These are phyloP conservation scores for Gonium pectorale DNA, from an alignment of 139 green algal species.

Conservation along the genomic window DNA sequence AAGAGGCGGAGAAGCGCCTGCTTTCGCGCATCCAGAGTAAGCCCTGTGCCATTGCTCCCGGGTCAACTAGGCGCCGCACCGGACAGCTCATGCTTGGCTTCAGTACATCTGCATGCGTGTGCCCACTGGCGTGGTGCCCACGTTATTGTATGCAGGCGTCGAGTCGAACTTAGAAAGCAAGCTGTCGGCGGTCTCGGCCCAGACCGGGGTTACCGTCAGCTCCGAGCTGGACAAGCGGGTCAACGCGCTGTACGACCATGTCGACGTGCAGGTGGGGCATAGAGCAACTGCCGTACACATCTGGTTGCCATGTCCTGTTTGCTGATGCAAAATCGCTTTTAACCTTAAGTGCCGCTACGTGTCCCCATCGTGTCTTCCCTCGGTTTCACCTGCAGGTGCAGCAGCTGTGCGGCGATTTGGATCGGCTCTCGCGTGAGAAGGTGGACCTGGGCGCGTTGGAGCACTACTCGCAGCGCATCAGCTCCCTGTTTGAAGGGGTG, in stretches of 20 bases:
- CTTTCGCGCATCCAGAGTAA: conserved; percentile 47
- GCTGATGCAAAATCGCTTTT: no score
- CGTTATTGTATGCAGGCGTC: conserved; percentile 18
- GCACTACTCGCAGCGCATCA: conserved; percentile 50
- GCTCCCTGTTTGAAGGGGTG: conserved; percentile 32
- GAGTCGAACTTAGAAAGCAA: conserved; percentile 50
- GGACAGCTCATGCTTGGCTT: no score
- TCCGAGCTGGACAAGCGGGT: conserved; percentile 59
- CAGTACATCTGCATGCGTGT: background rate
- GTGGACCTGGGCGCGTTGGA: conserved; percentile 53
- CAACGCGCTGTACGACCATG: conserved; percentile 51
- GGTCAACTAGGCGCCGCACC: no score
- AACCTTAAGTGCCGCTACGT: no score
- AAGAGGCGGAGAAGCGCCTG: conserved; percentile 56
- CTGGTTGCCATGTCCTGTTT: no score
- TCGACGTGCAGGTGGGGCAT: conserved; percentile 51
- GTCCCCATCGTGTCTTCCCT: no score
- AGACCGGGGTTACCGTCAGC: conserved; percentile 27
- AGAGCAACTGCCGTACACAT: no score
- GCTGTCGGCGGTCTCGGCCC: conserved; percentile 6
- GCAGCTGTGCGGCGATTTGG: conserved; percentile 41
- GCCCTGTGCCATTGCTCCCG: background rate
- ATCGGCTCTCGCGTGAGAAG: conserved; percentile 55
- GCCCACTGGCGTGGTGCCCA: no score
- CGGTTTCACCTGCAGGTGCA: conserved; percentile 43